A percentile compares a stretch with the other conserved stretches of the same genome.
These are phyloP conservation scores for Orbilia oligospora DNA, from an alignment of 2,329 filamentous ascomycete genomes.

Conservation along the genomic window DNA sequence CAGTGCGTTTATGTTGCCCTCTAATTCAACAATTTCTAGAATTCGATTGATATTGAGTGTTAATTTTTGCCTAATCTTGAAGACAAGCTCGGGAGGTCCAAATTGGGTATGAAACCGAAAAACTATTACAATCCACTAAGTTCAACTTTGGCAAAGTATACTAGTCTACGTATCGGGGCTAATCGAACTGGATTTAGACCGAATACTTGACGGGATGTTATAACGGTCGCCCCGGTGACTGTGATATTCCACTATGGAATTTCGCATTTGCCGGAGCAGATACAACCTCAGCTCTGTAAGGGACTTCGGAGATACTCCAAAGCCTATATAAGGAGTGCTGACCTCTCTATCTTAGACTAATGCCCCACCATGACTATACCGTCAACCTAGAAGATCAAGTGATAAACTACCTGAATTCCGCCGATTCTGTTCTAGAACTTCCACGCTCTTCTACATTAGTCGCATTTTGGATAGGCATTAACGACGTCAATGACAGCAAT, in stretches of 20 bases:
- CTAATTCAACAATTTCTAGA: too few species aligned
- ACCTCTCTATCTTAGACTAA: conserved; percentile 5
- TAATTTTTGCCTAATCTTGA: background rate
- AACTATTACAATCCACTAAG: too few species aligned
- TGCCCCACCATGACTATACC: conserved; percentile 45
- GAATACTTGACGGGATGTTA: conserved; percentile 53
- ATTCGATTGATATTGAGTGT: background rate
- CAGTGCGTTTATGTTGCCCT: conserved; percentile 19
- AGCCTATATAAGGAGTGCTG: background rate
- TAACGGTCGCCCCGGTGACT: conserved; percentile 38
- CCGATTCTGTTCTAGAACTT: conserved; percentile 37
- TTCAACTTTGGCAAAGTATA: background rate
- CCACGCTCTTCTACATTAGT: conserved; percentile 40
- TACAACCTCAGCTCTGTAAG: conserved; percentile 44
- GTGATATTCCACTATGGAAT: conserved; percentile 45
- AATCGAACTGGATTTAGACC: conserved; percentile 11
- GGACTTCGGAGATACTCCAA: background rate
- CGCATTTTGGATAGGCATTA: conserved; percentile 49
- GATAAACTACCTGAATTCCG: conserved; percentile 27
- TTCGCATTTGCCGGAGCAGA: conserved; percentile 49
- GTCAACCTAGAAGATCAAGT: conserved; percentile 41
- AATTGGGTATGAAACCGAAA: conserved; percentile 38
- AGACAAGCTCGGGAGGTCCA: conserved; percentile 54
- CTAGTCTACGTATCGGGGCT: background rate
- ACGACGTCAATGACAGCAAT: conserved; percentile 51